Conservation (phyloP, 441 rosid species). For the Pelargonium australe region DNA sequence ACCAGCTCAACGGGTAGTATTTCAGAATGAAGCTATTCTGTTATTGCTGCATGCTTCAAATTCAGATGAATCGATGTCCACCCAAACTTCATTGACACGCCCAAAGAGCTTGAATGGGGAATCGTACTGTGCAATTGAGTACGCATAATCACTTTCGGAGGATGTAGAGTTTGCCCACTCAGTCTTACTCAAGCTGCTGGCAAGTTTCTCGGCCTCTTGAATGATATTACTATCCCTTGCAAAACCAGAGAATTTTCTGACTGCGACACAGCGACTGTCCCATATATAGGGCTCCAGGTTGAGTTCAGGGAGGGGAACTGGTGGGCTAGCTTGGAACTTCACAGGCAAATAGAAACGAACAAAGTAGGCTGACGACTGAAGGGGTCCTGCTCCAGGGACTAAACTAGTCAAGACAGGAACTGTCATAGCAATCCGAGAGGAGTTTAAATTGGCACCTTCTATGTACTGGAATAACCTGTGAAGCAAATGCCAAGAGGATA, state of each 20-base stretch:
- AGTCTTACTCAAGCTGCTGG: constrained; percentile 51
- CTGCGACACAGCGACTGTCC: constrained; percentile 47
- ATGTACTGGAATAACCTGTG: constrained; percentile 58
- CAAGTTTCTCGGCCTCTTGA: constrained; percentile 47
- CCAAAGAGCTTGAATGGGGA: constrained; percentile 51
- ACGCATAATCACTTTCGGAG: constrained; percentile 34
- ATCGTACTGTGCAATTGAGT: constrained; percentile 61
- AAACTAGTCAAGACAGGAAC: constrained; percentile 51
- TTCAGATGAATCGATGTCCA: constrained; percentile 35
- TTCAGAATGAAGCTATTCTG: constrained; percentile 34
- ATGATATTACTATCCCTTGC: constrained; percentile 43
- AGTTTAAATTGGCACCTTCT: constrained; percentile 65
- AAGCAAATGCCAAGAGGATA: neutral
- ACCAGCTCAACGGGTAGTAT: neutral
- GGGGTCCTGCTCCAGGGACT: constrained; percentile 61
- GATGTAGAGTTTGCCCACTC: constrained; percentile 43
- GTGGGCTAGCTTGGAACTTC: constrained; percentile 55
- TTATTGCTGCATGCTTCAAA: constrained; percentile 23
- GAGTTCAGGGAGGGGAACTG: constrained; percentile 48
- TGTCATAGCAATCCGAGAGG: constrained; percentile 59
- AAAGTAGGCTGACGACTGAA: constrained; percentile 45
- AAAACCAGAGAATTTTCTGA: constrained; percentile 56
- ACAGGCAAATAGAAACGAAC: constrained; percentile 51
- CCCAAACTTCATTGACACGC: constrained; percentile 66
- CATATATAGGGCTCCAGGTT: constrained; percentile 38